These are phyloP conservation scores for Russula virescens DNA, from an alignment of 768 basidiomycete species.

Conservation along the genomic window DNA sequence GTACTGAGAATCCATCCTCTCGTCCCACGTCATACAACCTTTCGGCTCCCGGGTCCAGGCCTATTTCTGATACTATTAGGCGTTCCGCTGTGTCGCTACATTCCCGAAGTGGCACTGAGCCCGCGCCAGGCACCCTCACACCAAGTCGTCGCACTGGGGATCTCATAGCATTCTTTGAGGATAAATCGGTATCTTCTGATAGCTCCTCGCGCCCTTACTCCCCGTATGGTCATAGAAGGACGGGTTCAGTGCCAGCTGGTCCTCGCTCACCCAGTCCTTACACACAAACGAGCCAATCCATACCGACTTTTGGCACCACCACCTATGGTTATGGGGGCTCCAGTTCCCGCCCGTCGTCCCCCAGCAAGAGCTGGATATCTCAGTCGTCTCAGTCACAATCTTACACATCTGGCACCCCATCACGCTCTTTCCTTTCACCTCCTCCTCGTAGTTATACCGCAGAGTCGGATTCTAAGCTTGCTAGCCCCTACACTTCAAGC, in stretches of 20 bases:
- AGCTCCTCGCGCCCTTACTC: slow-evolving; percentile 28
- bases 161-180: slow-evolving; percentile 71
- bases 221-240: slow-evolving; percentile 44
- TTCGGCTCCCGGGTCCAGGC: slow-evolving; percentile 28
- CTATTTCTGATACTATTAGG: slow-evolving; percentile 41
- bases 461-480: slow-evolving; percentile 32
- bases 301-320: slow-evolving; percentile 36
- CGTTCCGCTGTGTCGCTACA: slow-evolving; percentile 40
- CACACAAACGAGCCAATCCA: slow-evolving; percentile 35
- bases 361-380: slow-evolving; percentile 39
- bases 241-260: slow-evolving; percentile 41
- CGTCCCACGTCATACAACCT: slow-evolving; percentile 46
- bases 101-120: slow-evolving; percentile 54
- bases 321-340: slow-evolving; percentile 35
- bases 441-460: slow-evolving; percentile 33
- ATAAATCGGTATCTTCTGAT: slow-evolving; percentile 39
- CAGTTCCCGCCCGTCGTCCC: slow-evolving; percentile 44
- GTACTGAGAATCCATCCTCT: slow-evolving; percentile 59
- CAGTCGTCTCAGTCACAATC: slow-evolving; percentile 32
- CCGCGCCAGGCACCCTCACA: slow-evolving; percentile 36
- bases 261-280: slow-evolving; percentile 38
- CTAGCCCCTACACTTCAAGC: slow-evolving; percentile 31
- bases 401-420: slow-evolving; percentile 9
- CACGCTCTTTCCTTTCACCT: slow-evolving; percentile 44
- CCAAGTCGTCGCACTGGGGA: slow-evolving; percentile 54